Evolutionary conservation across 2,329 filamentous ascomycete species (phyloP).

Genomic region (Diaporthe citri): DNA sequence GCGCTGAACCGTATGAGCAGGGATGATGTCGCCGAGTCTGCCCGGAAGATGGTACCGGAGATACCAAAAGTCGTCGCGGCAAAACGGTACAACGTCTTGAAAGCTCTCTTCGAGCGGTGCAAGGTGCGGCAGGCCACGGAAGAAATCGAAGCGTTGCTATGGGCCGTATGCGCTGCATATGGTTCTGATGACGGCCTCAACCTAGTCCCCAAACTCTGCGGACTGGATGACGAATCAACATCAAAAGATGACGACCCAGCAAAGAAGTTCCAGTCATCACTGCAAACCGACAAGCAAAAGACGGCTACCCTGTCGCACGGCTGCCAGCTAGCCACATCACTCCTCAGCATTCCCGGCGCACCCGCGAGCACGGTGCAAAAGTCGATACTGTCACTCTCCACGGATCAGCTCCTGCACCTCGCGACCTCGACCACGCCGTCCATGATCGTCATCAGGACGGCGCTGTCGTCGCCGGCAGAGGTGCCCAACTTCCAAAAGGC

Average conservation of each 20-base stretch:
- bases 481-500: conserved; percentile 69
- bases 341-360: conserved; percentile 80
- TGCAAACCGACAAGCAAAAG: conserved; percentile 67
- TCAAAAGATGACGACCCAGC: conserved; percentile 46
- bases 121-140: conserved; percentile 63
- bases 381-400: conserved; percentile 72
- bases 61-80: conserved; percentile 80
- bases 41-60: conserved; percentile 78
- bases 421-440: conserved; percentile 68
- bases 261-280: conserved; percentile 45
- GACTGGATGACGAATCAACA: conserved; percentile 52
- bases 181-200: conserved; percentile 58
- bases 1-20: conserved; percentile 87
- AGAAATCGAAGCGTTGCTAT: conserved; percentile 62
- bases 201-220: conserved; percentile 64
- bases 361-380: conserved; percentile 80
- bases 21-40: conserved; percentile 83
- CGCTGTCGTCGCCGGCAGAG: conserved; percentile 60
- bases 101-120: conserved; percentile 86
- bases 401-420: conserved; percentile 71
- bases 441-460: conserved; percentile 63
- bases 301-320: conserved; percentile 74
- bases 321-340: conserved; percentile 82
- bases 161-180: conserved; percentile 60
- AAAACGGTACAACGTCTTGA: conserved; percentile 82